These are phyloP conservation scores for Backusella mclennaniae DNA, from an alignment of 192 early-diverging fungal species.

Conservation along the genomic window DNA sequence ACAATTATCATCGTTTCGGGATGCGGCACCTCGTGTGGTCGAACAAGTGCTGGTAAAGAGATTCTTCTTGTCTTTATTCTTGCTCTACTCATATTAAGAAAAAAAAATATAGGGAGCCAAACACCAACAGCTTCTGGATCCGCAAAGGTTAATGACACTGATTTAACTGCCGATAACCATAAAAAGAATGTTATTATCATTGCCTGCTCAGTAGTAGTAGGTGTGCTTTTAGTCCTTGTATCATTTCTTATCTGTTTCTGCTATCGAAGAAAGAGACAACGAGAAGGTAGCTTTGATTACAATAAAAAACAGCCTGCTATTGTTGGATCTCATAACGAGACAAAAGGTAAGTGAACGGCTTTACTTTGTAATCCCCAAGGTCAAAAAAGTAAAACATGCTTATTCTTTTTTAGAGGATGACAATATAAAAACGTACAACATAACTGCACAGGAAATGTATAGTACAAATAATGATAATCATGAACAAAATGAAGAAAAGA, in stretches of 20 bases:
- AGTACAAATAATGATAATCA: background rate
- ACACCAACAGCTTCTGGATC: background rate
- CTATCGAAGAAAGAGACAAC: background rate
- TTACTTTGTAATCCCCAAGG: background rate
- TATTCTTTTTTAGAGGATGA: background rate
- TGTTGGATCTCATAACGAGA: background rate
- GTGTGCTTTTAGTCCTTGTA: background rate
- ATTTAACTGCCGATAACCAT: background rate
- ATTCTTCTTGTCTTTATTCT: background rate
- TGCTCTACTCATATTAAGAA: background rate
- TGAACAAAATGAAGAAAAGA: background rate
- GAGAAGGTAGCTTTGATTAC: background rate
- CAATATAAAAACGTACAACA: background rate
- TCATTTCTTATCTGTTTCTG: background rate
- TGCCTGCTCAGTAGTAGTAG: background rate
- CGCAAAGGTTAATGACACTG: background rate
- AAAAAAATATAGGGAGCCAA: background rate
- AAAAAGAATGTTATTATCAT: constrained; percentile 1
- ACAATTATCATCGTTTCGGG: background rate
- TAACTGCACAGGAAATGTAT: background rate
- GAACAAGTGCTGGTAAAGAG: background rate
- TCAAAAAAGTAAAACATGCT: background rate
- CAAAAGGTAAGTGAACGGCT: background rate
- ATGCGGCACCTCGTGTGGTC: background rate
- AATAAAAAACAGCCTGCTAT: background rate